Conservation (phyloP, 2,329 filamentous ascomycete genomes). For the Fusarium caatingaense region DNA sequence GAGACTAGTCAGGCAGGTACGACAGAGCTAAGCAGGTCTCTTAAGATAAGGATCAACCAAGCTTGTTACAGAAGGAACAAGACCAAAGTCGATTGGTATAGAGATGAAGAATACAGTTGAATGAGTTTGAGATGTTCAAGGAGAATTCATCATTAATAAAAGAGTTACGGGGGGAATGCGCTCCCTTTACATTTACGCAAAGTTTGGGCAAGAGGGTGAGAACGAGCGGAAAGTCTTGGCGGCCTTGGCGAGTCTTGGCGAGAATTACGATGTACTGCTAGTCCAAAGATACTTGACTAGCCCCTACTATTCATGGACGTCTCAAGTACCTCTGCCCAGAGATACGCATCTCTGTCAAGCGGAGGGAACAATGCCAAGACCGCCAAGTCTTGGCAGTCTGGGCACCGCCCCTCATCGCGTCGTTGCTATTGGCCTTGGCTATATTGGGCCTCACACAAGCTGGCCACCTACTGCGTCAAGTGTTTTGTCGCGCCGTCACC, state of each 20-base stretch:
- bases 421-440: conserved; percentile 48
- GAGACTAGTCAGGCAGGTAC: conserved; percentile 29
- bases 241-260: conserved; percentile 51
- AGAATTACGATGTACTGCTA: conserved; percentile 33
- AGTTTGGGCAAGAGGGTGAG: conserved; percentile 51
- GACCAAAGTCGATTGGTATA: conserved; percentile 3
- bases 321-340: conserved; percentile 29
- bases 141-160: conserved; percentile 38
- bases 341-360: conserved; percentile 41
- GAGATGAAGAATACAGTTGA: conserved; percentile 8
- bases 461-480: conserved; percentile 47
- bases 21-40: conserved; percentile 14
- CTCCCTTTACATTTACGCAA: conserved; percentile 54
- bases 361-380: conserved; percentile 51
- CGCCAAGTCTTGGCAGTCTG: conserved; percentile 56
- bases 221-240: conserved; percentile 56
- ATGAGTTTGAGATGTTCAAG: conserved; percentile 42
- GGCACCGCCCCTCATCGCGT: conserved; percentile 51
- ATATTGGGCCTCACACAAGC: conserved; percentile 46
- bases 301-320: not conserved
- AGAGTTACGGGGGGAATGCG: conserved; percentile 46
- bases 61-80: conserved; percentile 10
- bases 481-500: conserved; percentile 48
- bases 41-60: not conserved
- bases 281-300: conserved; percentile 13